Evolutionary conservation across 129 eudicot species (phyloP).

Genomic region (Mikania micrantha): DNA sequence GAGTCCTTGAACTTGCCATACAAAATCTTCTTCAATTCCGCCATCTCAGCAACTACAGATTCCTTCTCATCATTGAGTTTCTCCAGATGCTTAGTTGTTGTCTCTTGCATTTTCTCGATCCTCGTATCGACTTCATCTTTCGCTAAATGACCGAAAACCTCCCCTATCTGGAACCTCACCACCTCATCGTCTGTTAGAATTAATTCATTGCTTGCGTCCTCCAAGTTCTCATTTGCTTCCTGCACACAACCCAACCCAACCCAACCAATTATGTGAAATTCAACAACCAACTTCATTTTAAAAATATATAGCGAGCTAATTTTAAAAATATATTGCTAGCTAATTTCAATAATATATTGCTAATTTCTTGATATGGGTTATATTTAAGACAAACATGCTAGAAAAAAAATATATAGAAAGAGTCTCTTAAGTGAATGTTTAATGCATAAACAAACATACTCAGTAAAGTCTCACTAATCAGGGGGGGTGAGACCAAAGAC

Average conservation of each 20-base stretch:
- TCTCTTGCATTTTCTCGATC: constrained; percentile 72
- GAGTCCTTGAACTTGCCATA: constrained; percentile 93
- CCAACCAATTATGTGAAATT: not conserved
- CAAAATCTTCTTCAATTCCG: constrained; percentile 74
- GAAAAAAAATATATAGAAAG: too few relatives aligned
- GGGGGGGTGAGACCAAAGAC: too few relatives aligned
- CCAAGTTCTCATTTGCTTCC: constrained; percentile 79
- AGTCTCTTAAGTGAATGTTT: too few relatives aligned
- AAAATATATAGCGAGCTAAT: not conserved
- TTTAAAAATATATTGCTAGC: too few relatives aligned
- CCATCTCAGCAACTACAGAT: constrained; percentile 71
- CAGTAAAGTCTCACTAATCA: too few relatives aligned
- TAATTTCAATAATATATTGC: too few relatives aligned
- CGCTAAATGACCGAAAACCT: constrained; percentile 88
- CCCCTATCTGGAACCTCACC: constrained; percentile 93
- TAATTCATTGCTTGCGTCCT: constrained; percentile 94
- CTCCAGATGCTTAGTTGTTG: constrained; percentile 53
- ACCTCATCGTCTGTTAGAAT: constrained; percentile 88
- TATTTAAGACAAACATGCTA: too few relatives aligned
- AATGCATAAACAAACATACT: not conserved
- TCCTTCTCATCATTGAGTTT: constrained; percentile 77
- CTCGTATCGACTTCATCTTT: constrained; percentile 84
- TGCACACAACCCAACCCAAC: constrained; percentile 15
- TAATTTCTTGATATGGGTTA: too few relatives aligned
- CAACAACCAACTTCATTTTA: not conserved